These are phyloP conservation scores for Puccinia polysora DNA, from an alignment of 1,284 basidiomycete species.

Conservation along the genomic window DNA sequence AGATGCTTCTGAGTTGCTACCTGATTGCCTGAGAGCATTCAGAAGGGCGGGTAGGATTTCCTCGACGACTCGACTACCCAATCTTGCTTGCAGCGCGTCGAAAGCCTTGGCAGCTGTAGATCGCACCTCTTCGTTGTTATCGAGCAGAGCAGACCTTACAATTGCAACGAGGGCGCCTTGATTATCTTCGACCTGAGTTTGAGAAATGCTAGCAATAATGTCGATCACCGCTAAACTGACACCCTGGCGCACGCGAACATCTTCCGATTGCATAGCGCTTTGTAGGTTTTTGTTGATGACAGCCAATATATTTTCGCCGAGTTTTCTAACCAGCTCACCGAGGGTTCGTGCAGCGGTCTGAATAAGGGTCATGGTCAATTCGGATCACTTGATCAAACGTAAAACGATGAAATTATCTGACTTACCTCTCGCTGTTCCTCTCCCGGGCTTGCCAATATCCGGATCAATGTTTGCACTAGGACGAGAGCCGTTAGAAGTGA, in stretches of 20 bases:
- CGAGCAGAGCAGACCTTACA: constrained; percentile 79
- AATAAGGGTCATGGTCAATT: too few species aligned
- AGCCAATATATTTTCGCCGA: constrained; percentile 83
- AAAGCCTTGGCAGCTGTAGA: constrained; percentile 89
- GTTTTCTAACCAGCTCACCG: constrained; percentile 86
- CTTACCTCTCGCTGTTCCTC: constrained; percentile 41
- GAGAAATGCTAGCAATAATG: constrained; percentile 81
- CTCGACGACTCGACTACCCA: constrained; percentile 87
- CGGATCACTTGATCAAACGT: too few species aligned
- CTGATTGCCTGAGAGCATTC: constrained; percentile 84
- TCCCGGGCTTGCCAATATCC: constrained; percentile 37
- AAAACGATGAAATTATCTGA: not conserved
- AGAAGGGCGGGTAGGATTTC: constrained; percentile 92
- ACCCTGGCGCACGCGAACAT: constrained; percentile 74
- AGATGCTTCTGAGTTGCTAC: constrained; percentile 88
- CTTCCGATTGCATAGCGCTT: constrained; percentile 59
- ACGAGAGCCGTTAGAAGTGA: not conserved
- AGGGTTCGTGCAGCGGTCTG: constrained; percentile 68
- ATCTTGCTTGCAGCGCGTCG: constrained; percentile 82
- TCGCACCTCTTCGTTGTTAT: constrained; percentile 79
- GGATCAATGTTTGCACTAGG: constrained; percentile 43
- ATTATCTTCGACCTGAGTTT: constrained; percentile 79
- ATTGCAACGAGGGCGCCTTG: constrained; percentile 84
- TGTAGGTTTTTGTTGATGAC: constrained; percentile 78
- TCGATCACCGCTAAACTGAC: constrained; percentile 83